Base-by-base conservation (phyloP, 1,284 basidiomycete species). In the Macrocystidia cucumis region DNA sequence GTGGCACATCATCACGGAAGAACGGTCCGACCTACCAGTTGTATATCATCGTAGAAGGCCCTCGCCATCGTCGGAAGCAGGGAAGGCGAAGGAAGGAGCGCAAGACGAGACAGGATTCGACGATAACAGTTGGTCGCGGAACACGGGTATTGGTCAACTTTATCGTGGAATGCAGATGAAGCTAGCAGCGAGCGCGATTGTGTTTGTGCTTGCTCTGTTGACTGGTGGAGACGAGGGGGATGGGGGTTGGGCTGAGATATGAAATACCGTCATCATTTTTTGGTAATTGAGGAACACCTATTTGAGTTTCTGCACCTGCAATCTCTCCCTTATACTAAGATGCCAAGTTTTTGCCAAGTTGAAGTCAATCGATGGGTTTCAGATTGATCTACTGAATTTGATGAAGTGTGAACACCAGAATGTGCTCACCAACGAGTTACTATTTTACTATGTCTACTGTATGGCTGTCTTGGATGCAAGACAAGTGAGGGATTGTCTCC, bases 101-200 rank as follows among this genome's bases (percentile, higher is more conserved):
- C 47, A 34, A 25, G 45, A 54, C 21, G 52, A 54, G 30, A 53
- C 55, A 23, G 60, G 60, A 29, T 50, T 51, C 27, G 65, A 71
- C 55, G 65, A 60, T 47, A 69, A 65, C 42, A 68, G 72, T 47
- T 86, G 70, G 75, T 62, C 69, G 49, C 66, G 66, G 49, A 62
- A 69, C 45, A 84, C 76, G 2, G 88, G 89, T 8, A 62, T 98
- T 26, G 81, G 83, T 23, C 91, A 96, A 64, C 66, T 99, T 35
- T 98, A 98, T 60, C 75, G 92, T 29, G 96, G 96, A 22, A 70
- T 98, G 41, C 83, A 88, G 0, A 89, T 97, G 78, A 82, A 91
- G 34, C 65, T 93, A 14, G 77, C 82, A 4, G 92, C 91, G 3
- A 91, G 90, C 51, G 66, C 76, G 4, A 72, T 93, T 30, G 86